Conservation (phyloP, 176 grass and related monocot species). For the Aegilops umbellulata region DNA sequence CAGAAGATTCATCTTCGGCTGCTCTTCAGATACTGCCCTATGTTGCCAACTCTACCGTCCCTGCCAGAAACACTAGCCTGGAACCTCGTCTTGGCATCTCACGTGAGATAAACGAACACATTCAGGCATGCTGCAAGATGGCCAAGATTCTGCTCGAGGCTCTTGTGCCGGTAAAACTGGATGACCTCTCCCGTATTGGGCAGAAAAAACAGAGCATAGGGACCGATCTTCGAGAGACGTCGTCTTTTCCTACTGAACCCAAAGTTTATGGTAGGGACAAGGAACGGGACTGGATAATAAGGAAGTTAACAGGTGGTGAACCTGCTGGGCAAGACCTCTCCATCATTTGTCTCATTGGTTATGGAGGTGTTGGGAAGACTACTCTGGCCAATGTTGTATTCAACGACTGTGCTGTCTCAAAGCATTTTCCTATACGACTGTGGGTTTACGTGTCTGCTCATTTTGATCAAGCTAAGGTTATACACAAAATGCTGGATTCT, state of each 20-base stretch:
- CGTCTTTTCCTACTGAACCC: neutral
- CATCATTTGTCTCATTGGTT: conserved; percentile 22
- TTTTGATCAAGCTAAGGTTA: conserved; percentile 22
- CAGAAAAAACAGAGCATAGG: neutral
- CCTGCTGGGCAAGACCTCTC: neutral
- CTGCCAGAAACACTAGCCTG: neutral
- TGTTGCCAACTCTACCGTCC: neutral
- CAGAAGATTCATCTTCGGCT: neutral
- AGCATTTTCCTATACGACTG: conserved; percentile 10
- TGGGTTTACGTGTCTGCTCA: conserved; percentile 35
- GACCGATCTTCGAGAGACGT: conserved; percentile 4
- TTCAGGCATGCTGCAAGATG: neutral
- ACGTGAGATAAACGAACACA: neutral
- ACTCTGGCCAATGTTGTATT: conserved; percentile 33
- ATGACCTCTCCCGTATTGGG: neutral
- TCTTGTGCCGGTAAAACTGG: conserved; percentile 6
- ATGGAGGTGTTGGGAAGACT: conserved; percentile 44
- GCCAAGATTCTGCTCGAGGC: neutral
- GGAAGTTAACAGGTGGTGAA: neutral
- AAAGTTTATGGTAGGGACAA: conserved; percentile 34
- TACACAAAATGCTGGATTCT: conserved; percentile 18
- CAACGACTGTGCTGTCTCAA: neutral
- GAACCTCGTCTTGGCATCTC: neutral
- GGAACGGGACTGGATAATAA: conserved; percentile 12
- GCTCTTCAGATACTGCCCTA: neutral